Conservation (phyloP, 2,329 filamentous ascomycete species). For the Emergomyces pasteurianus region DNA sequence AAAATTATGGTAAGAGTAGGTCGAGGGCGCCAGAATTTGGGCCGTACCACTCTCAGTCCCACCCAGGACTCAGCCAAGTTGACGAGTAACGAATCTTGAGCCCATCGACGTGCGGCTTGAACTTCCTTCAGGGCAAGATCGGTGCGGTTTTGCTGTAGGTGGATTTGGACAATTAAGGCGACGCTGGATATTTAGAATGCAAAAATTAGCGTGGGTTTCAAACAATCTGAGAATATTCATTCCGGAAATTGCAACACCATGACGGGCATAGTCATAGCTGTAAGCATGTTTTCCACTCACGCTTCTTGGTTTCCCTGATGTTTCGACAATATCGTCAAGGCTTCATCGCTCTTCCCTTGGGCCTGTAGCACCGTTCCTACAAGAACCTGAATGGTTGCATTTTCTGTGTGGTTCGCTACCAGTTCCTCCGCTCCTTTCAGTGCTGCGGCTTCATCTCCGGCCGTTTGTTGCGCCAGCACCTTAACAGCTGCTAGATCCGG, state of each 20-base stretch:
- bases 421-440: slow-evolving; percentile 55
- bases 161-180: slow-evolving; percentile 80
- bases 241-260: background rate
- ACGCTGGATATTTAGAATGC: slow-evolving; percentile 43
- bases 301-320: slow-evolving; percentile 72
- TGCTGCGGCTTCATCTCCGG: slow-evolving; percentile 52
- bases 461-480: slow-evolving; percentile 56
- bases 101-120: slow-evolving; percentile 74
- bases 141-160: slow-evolving; percentile 80
- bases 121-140: slow-evolving; percentile 89
- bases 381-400: slow-evolving; percentile 67
- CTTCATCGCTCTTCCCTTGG: slow-evolving; percentile 72
- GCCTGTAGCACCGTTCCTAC: slow-evolving; percentile 72
- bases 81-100: slow-evolving; percentile 84
- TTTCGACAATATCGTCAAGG: slow-evolving; percentile 62
- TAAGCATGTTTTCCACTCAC: slow-evolving; percentile 39
- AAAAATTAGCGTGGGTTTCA: background rate
- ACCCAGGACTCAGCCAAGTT: slow-evolving; percentile 96
- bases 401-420: slow-evolving; percentile 54
- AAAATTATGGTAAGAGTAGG: background rate
- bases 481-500: slow-evolving; percentile 67
- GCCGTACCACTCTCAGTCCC: slow-evolving; percentile 64
- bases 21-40: background rate
- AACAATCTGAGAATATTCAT: background rate
- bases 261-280: background rate